Conservation (phyloP, 2,329 filamentous ascomycete species). For the Fusarium sterilihyphosum region DNA sequence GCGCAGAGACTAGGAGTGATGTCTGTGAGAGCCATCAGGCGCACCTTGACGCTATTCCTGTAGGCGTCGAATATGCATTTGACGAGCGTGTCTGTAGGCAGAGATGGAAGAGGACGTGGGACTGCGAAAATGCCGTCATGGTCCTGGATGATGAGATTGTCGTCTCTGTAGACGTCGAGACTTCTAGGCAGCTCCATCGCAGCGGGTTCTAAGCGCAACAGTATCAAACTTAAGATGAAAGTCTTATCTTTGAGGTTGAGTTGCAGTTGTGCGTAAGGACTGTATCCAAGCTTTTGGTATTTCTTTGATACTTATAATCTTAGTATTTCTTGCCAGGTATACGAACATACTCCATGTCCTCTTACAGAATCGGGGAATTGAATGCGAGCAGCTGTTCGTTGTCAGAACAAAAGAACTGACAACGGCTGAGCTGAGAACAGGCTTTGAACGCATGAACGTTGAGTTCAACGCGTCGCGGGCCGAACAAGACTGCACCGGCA, state of each 20-base stretch:
- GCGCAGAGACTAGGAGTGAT: background rate
- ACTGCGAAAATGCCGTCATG: background rate
- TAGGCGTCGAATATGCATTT: background rate
- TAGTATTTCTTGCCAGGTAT: too few relatives aligned
- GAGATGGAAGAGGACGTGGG: background rate
- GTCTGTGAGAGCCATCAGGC: background rate
- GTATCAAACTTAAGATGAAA: background rate
- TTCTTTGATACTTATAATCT: background rate
- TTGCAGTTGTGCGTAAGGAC: too few relatives aligned
- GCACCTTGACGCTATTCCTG: background rate
- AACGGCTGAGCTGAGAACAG: accelerated
- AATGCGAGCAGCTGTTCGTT: background rate
- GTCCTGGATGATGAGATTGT: background rate
- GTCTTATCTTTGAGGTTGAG: background rate
- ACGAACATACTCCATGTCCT: accelerated
- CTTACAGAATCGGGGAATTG: accelerated
- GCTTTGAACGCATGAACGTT: too few relatives aligned
- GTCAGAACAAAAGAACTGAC: background rate
- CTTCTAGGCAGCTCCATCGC: background rate
- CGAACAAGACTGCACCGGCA: background rate
- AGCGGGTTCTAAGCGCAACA: background rate
- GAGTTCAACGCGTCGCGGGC: accelerated
- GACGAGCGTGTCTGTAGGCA: background rate
- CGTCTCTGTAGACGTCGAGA: background rate
- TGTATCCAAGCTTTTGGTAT: background rate